Conservation (phyloP, 2,329 filamentous ascomycete species). For the Truncatella angustata region DNA sequence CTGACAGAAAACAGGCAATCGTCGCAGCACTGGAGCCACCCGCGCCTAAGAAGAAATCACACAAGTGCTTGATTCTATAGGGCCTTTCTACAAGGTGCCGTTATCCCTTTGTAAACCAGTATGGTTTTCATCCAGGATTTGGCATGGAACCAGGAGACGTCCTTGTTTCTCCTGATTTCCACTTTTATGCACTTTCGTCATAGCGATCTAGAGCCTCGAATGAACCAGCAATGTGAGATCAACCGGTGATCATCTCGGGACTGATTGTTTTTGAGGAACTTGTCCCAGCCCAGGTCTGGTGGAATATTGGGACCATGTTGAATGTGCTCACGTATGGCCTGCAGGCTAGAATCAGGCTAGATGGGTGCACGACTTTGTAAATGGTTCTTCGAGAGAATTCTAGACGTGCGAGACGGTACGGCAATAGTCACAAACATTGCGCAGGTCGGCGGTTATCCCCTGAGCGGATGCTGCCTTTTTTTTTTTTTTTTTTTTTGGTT, state of each 20-base stretch:
- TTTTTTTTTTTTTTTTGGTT: conserved; percentile 1
- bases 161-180: background rate
- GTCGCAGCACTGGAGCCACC: conserved; percentile 92
- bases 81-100: too few relatives aligned
- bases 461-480: background rate
- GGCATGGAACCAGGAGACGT: too few relatives aligned
- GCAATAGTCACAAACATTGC: conserved; percentile 6
- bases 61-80: conserved; percentile 71
- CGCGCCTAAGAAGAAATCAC: conserved; percentile 72
- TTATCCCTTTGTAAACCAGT: too few relatives aligned
- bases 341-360: background rate
- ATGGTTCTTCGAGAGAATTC: background rate
- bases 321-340: background rate
- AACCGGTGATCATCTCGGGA: background rate
- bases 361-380: background rate
- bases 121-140: too few relatives aligned
- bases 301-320: background rate
- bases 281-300: conserved; percentile 1
- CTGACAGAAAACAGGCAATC: conserved; percentile 65
- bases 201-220: conserved; percentile 13
- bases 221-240: background rate
- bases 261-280: background rate
- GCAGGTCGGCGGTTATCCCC: background rate
- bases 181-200: conserved; percentile 11
- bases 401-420: conserved; percentile 1